Evolutionary conservation across 768 basidiomycete species (phyloP), one percentile per base, ranked within the genome.

Genomic region (Cyclocybe aegerita): DNA sequence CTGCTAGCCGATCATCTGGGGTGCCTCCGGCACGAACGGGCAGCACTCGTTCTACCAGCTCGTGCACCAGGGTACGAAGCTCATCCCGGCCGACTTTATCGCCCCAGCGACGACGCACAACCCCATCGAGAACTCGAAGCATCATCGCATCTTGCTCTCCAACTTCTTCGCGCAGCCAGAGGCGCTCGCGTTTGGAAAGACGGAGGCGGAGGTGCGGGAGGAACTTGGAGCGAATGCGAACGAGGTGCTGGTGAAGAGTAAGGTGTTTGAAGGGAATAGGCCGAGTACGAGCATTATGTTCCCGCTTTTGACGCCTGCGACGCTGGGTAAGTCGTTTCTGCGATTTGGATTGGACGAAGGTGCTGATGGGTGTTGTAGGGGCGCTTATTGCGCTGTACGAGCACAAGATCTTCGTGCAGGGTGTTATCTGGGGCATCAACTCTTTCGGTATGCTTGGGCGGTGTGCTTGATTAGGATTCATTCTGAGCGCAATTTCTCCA

Each of bases 21-120:
- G 96, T 59, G 95, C 95, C 8, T 87, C 92, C 0, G 97, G 96
- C 38, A 98, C 97, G 35, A 98, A 98, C 70, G 97, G 96, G 50
- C 96, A 98, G 69, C 97, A 99, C 75, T 98, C 97, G 7, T 98
- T 99, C 82, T 99, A 99, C 76, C 96, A 98, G 71, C 88, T 98
- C 56, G 78, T 95, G 15, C 93, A 95, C 72, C 93, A 94, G 67
- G 93, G 93, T 44, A 95, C 93, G 36, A 96, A 93, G 74, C 67
- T 95, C 55, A 87, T 95, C 59, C 93, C 93, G 1, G 82, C 89
- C 41, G 93, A 97, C 68, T 96, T 96, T 78, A 76, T 97, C 57
- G 93, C 93, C 2, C 92, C 93, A 14, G 82, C 91, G 10, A 90
- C 86, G 30, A 81, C 90, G 2, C 91, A 90, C 64, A 98, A 98